Conservation (phyloP, 1,284 basidiomycete genomes). For the Cryptococcus depauperatus region DNA sequence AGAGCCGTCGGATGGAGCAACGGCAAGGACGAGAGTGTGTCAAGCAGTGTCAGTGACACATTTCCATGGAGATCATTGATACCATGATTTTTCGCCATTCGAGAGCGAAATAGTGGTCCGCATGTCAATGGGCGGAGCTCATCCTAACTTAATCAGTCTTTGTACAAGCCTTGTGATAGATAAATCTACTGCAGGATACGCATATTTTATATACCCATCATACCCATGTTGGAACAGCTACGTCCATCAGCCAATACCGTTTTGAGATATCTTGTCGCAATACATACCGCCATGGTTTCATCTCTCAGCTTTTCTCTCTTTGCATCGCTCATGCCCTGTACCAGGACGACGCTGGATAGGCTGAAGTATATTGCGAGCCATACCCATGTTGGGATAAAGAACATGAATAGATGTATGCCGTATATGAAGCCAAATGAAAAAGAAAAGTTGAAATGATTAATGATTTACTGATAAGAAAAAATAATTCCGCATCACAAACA, state of each 20-base stretch:
- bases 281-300: conserved; percentile 9
- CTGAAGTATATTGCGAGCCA: background rate
- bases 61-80: conserved; percentile 69
- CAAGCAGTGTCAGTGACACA: conserved; percentile 40
- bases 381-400: no score
- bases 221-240: conserved; percentile 40
- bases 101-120: conserved; percentile 41
- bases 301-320: conserved; percentile 5
- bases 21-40: conserved; percentile 36
- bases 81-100: conserved; percentile 27
- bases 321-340: conserved; percentile 7
- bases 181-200: conserved; percentile 38
- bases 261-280: conserved; percentile 21
- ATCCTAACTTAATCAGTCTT: conserved; percentile 23
- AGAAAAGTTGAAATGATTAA: no score
- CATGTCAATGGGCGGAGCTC: conserved; percentile 83
- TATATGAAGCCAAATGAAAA: no score
- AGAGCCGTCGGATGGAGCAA: conserved; percentile 33
- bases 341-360: background rate
- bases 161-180: background rate
- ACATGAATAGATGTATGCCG: no score
- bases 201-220: conserved; percentile 41
- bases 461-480: no score
- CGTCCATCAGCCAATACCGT: background rate
- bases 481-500: no score